Percentiles rank a stretch among this genome's conserved stretches.
phyloP scores from a whole-genome alignment of 2,329 filamentous ascomycete species.

The Samsoniella hepiali region DNA sequence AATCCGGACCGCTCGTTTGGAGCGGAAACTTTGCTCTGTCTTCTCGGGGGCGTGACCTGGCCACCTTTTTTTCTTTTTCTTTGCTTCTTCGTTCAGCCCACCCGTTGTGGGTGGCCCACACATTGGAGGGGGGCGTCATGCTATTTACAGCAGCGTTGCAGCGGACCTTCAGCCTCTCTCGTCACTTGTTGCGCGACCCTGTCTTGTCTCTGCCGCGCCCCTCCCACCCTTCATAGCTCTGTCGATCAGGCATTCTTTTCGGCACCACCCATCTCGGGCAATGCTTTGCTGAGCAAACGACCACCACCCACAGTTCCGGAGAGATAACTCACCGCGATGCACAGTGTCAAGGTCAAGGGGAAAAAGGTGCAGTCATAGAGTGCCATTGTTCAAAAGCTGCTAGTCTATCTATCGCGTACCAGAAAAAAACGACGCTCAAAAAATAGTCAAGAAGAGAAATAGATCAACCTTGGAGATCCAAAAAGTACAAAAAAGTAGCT shows the following conservation, averaged over 20 bases:
- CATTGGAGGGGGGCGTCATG: no score
- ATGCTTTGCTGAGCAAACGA: conserved; percentile 10
- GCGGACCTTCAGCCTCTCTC: background rate
- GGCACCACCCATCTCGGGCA: conserved; percentile 11
- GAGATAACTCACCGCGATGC: background rate
- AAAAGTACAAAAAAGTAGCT: background rate
- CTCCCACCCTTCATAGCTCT: background rate
- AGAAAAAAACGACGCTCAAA: background rate
- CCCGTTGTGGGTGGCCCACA: no score
- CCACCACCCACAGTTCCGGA: background rate
- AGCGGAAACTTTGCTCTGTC: no score
- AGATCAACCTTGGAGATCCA: conserved; percentile 1
- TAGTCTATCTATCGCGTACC: background rate
- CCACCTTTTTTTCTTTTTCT: no score
- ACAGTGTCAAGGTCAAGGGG: background rate
- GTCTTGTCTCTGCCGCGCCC: background rate
- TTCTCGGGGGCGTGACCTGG: no score
- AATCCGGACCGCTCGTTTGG: no score
- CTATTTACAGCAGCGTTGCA: background rate
- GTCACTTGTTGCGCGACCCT: background rate
- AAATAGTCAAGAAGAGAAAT: background rate
- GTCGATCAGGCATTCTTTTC: conserved; percentile 17
- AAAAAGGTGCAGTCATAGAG: background rate
- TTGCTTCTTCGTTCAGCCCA: no score
- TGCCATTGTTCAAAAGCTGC: background rate